Percentiles rank a stretch among this genome's conserved stretches.
Conservation (phyloP, 805 yeast genomes). For the Saccharomycopsis fibuligera region DNA sequence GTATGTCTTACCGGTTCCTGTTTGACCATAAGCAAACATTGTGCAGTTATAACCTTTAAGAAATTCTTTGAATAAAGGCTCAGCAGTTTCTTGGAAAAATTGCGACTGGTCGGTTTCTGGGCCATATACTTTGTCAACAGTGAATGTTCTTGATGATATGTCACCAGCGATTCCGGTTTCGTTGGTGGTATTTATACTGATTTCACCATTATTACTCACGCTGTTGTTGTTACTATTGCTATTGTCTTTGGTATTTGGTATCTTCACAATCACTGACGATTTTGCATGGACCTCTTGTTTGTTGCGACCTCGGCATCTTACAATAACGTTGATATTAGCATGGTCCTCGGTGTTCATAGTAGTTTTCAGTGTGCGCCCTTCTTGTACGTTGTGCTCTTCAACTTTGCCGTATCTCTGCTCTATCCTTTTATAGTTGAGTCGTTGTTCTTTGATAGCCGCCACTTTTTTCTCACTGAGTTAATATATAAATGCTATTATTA, state of each 20-base stretch:
- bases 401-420: too few relatives aligned
- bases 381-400: too few relatives aligned
- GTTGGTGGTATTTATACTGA: conserved; percentile 16
- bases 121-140: conserved; percentile 78
- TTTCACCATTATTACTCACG: conserved; percentile 11
- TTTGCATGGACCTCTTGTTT: conserved; percentile 50
- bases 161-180: conserved; percentile 19
- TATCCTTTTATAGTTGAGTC: too few relatives aligned
- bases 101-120: conserved; percentile 69
- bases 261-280: conserved; percentile 55
- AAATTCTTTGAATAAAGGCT: conserved; percentile 58
- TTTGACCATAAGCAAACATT: conserved; percentile 84
- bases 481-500: too few relatives aligned
- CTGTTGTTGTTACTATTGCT: background rate
- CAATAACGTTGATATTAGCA: conserved; percentile 54
- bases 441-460: too few relatives aligned
- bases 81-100: conserved; percentile 62
- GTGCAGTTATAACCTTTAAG: conserved; percentile 76
- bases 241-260: conserved; percentile 30
- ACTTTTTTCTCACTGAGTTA: too few relatives aligned
- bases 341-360: conserved; percentile 25
- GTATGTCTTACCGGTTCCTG: conserved; percentile 85
- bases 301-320: conserved; percentile 58
- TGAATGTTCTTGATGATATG: conserved; percentile 43
- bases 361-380: too few relatives aligned